Percentiles rank a stretch among this genome's conserved stretches.
Evolutionary conservation across 225 moss, liverwort and hornwort species (phyloP).

Genomic region (Pseudoscleropodium purum): DNA sequence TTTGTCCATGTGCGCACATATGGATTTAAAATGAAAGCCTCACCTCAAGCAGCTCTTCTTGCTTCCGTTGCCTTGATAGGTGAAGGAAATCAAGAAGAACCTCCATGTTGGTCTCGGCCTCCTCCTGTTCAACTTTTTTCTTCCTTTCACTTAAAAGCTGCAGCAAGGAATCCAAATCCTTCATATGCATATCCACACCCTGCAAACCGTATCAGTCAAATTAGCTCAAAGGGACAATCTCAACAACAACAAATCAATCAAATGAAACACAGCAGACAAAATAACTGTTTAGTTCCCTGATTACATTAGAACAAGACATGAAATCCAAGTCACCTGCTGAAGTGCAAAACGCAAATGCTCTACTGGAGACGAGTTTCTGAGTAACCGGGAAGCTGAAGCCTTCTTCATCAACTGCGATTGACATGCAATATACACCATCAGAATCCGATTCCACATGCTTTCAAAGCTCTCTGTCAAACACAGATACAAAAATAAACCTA

Average conservation of each 20-base stretch:
- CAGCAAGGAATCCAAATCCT: constrained; percentile 66
- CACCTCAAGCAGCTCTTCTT: constrained; percentile 67
- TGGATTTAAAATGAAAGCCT: background rate
- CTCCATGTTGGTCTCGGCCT: constrained; percentile 86
- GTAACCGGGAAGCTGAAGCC: constrained; percentile 55
- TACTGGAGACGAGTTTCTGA: constrained; percentile 61
- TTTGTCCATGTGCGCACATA: too few relatives aligned
- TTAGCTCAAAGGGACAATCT: background rate
- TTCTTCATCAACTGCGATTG: constrained; percentile 66
- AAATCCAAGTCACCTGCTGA: constrained; percentile 42
- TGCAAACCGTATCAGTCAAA: background rate
- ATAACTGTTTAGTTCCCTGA: background rate
- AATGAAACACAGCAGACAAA: background rate
- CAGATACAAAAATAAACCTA: background rate
- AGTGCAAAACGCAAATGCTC: constrained; percentile 78
- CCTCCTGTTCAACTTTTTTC: constrained; percentile 76
- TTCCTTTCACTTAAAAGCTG: constrained; percentile 57
- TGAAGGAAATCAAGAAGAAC: constrained; percentile 77
- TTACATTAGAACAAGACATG: background rate
- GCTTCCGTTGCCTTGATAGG: constrained; percentile 60
- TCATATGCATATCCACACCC: constrained; percentile 70
- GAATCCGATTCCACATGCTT: background rate
- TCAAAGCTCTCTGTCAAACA: background rate
- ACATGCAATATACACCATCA: background rate
- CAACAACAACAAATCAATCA: background rate